Evolutionary conservation across 768 basidiomycete genomes (phyloP), one percentile per base, ranked within the genome.

Genomic region (Trametes sanguinea): DNA sequence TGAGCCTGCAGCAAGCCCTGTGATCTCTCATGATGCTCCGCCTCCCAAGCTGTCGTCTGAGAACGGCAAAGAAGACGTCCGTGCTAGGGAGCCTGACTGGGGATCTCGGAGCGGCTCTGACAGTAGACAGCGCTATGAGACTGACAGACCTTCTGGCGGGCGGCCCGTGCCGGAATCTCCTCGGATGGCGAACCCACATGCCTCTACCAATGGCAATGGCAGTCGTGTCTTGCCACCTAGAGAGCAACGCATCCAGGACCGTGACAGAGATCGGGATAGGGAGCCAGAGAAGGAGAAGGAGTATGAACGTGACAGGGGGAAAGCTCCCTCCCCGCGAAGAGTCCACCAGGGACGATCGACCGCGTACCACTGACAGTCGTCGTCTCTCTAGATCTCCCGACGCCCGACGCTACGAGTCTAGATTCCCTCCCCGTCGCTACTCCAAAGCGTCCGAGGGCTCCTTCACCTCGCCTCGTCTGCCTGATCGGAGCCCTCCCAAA

Each of bases 341-440:
- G 27, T 73, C 74, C 46, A 70, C 70, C 62, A 74, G 74, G 50
- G 80, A 76, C 63, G 78, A 72, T 59, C 76, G 71, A 68, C 73
- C 69, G 62, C 76, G 65, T 67, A 77, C 63, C 44, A 6, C 54
- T 4, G 72, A 67, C 39, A 65, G 54, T 22, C 78, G 79, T 16
- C 72, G 80, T 46, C 79, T 78, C 35, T 37, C 35, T 37, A 37
- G 35, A 27, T 79, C 78, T 29, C 76, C 78, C 52, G 81, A 82
- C 51, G 75, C 77, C 52, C 77, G 82, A 30, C 81, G 82, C 48
- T 82, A 80, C 61, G 81, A 83, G 17, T 74, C 80, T 6, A 73
- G 76, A n/a, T 77, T 79, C 62, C 71, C 74, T 44, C 70, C 71
- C 53, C 69, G 74, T 22, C 77, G 77, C 50, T 72, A 71, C 61